A percentile compares a stretch with the other conserved stretches of the same genome.
Conservation (phyloP, 2,329 filamentous ascomycete species). For the Mycocentrospora acerina region DNA sequence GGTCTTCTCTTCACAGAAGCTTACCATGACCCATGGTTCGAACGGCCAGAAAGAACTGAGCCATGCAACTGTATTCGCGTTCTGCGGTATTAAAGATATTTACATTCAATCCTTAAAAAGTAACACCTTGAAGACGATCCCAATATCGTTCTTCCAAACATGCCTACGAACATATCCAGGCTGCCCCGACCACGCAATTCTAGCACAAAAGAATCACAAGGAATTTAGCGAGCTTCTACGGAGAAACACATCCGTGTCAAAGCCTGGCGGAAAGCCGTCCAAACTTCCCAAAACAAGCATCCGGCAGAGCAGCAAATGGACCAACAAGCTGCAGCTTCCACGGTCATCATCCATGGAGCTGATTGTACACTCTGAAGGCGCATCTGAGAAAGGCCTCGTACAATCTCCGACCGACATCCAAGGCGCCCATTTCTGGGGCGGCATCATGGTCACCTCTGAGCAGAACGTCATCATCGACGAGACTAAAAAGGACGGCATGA, state of each 20-base stretch:
- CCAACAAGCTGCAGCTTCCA: conserved; percentile 11
- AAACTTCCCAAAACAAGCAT: conserved; percentile 6
- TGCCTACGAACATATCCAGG: conserved; percentile 47
- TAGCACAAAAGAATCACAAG: conserved; percentile 48
- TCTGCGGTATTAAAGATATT: conserved; percentile 48
- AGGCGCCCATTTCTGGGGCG: conserved; percentile 31
- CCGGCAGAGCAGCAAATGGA: conserved; percentile 15
- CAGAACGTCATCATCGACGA: conserved; percentile 37
- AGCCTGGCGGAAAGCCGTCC: neutral
- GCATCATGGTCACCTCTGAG: conserved; percentile 44
- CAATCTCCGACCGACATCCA: conserved; percentile 7
- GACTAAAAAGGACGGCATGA: conserved; percentile 17
- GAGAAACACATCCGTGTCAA: conserved; percentile 9
- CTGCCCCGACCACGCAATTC: conserved; percentile 48
- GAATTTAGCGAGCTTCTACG: conserved; percentile 47
- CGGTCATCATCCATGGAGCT: conserved; percentile 10
- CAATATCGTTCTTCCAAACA: conserved; percentile 49
- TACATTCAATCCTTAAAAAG: conserved; percentile 39
- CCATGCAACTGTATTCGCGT: conserved; percentile 45
- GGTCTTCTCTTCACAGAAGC: conserved; percentile 45
- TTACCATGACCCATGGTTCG: conserved; percentile 33
- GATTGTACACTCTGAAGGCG: conserved; percentile 25
- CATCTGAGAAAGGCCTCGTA: conserved; percentile 35
- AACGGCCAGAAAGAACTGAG: conserved; percentile 25
- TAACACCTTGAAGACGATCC: conserved; percentile 37